Base-by-base conservation (phyloP, 176 grass and related monocot species). In the Elaeis guineensis region DNA sequence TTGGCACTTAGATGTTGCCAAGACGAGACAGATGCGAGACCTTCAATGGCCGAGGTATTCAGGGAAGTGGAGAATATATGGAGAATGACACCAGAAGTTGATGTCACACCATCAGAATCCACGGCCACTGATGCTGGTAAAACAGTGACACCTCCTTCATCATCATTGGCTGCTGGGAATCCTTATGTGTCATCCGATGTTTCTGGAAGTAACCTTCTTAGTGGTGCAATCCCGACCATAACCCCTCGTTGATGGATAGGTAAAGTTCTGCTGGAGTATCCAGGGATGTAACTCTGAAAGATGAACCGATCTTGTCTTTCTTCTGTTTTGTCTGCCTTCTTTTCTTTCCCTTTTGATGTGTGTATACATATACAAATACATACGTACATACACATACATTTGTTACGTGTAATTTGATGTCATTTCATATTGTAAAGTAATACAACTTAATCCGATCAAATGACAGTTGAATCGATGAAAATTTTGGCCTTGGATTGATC, bases 161-260 rank as follows among this genome's bases (percentile, higher is more conserved):
- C 54, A 0, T 74, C 80, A 15, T 70, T 60, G 11, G 69, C 76
- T 67, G 70, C 35, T 32, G 65, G 17, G 60, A 63, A 86, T 64
- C 86, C 63, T 21, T 95, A 73, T 51, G 54, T 90, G 51, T 95
- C 90, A 7, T 71, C 83, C 17, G 90, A 95, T 50, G 83, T 95
- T 5, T 95, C 90, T 15, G 90, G 86, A 17, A 90, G 90, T 56
- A 86, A 95, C 69, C 80, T 95, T 61, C 77, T 90, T 19, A 95
- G 90, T 24, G 77, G 90, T 19, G 79, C 77, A 24, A 62, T 90
- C 76, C 83, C 83, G 14, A 78, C 67, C 63, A 86, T 90, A 59
- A 60, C 55, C 17, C 90, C 90, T 44, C 83, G 90, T 18, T 95
- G 67, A 95, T 7, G 21, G 1, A 44, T 44, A 14, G 35, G 2